Conservation (phyloP, 352 stramenopile genomes). For the Phytophthora rubi region DNA sequence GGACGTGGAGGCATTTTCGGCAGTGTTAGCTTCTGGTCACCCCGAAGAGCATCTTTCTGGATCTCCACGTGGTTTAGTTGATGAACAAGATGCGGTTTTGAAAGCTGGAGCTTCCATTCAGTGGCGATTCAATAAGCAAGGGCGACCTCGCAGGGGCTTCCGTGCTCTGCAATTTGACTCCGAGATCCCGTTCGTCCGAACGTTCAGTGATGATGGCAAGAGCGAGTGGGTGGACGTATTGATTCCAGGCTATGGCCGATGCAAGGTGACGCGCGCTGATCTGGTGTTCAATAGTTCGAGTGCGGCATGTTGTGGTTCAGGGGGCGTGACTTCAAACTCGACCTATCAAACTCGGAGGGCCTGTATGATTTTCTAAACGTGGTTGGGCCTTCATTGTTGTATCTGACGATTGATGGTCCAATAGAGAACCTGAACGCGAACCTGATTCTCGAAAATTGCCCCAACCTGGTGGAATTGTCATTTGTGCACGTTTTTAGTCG, state of each 20-base stretch:
- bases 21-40: background rate
- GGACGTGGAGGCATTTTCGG: background rate
- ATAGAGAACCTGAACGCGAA: background rate
- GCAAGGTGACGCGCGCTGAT: background rate
- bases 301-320: no score
- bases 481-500: background rate
- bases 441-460: background rate
- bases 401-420: background rate
- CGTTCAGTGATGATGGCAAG: background rate
- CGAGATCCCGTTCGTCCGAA: background rate
- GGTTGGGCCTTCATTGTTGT: background rate
- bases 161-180: background rate
- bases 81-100: background rate
- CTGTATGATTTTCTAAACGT: background rate
- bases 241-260: background rate
- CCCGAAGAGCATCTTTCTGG: background rate
- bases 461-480: background rate
- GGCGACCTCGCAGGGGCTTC: background rate
- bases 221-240: background rate
- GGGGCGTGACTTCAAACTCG: background rate
- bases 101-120: background rate
- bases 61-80: background rate
- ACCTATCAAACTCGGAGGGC: background rate
- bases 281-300: background rate
- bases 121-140: background rate